Percentiles rank a stretch among this genome's conserved stretches.
Evolutionary conservation across 2,329 filamentous ascomycete species (phyloP).

Genomic region (Chaetomium olivaceum): DNA sequence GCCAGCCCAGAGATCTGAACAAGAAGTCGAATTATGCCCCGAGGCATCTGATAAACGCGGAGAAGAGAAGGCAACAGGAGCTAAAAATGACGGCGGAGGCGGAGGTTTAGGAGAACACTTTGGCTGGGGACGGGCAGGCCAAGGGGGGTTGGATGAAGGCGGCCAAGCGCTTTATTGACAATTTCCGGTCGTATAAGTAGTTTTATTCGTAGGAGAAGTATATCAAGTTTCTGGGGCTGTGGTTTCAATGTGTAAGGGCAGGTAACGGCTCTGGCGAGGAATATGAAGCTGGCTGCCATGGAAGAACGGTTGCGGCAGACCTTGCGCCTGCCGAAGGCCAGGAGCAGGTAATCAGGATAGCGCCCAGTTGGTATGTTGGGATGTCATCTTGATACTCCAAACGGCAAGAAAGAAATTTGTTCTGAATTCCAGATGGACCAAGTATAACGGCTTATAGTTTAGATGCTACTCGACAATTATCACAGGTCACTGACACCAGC

Average conservation of each 20-base stretch:
- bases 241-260: slow-evolving; percentile 40
- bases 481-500: too few relatives aligned
- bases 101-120: slow-evolving; percentile 38
- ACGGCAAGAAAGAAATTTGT: too few relatives aligned
- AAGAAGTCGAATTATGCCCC: slow-evolving; percentile 44
- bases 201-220: slow-evolving; percentile 70
- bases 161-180: slow-evolving; percentile 60
- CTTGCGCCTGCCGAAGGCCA: slow-evolving; percentile 38
- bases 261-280: slow-evolving; percentile 38
- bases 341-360: slow-evolving; percentile 30
- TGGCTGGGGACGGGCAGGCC: slow-evolving; percentile 44
- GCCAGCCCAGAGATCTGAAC: slow-evolving; percentile 31
- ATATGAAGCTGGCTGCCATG: slow-evolving; percentile 54
- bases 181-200: slow-evolving; percentile 63
- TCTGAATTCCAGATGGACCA: too few relatives aligned
- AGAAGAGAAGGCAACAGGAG: slow-evolving; percentile 48
- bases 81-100: slow-evolving; percentile 39
- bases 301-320: slow-evolving; percentile 55
- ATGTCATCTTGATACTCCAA: too few relatives aligned
- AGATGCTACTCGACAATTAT: too few relatives aligned
- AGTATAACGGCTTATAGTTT: too few relatives aligned
- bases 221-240: slow-evolving; percentile 55
- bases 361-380: too few relatives aligned
- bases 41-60: slow-evolving; percentile 48
- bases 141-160: slow-evolving; percentile 57